These are phyloP conservation scores for Selenicereus undatus DNA, from an alignment of 148 eudicot species.

Conservation along the genomic window DNA sequence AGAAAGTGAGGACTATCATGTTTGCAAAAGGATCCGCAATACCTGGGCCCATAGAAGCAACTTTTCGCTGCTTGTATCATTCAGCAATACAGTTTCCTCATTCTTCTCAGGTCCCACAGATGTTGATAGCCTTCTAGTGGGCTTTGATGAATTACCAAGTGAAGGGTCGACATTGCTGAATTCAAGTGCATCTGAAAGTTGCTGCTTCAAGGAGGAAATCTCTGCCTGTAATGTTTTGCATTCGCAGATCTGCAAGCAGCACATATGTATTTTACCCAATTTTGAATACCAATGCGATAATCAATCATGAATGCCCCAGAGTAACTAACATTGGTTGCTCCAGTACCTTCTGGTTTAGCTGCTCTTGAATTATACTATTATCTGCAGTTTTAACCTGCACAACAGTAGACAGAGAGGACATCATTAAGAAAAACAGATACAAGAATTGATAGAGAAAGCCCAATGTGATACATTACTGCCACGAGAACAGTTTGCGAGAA, in stretches of 20 bases:
- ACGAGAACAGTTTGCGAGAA: no score
- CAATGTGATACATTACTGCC: no score
- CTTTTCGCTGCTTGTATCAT: slow-evolving; percentile 34
- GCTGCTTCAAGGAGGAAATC: slow-evolving; percentile 59
- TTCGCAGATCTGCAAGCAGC: slow-evolving; percentile 53
- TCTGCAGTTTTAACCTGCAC: slow-evolving; percentile 85
- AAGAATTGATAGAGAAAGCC: background rate
- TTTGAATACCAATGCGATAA: background rate
- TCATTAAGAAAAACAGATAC: background rate
- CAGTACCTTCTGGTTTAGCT: slow-evolving; percentile 76
- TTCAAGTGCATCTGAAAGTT: slow-evolving; percentile 57
- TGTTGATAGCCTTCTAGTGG: slow-evolving; percentile 26
- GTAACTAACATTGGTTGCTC: background rate
- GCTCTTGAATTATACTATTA: slow-evolving; percentile 93
- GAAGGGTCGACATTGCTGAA: slow-evolving; percentile 31
- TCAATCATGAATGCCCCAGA: background rate
- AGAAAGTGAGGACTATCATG: background rate
- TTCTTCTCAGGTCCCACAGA: slow-evolving; percentile 27
- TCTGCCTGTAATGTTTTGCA: slow-evolving; percentile 72
- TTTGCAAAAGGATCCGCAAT: background rate
- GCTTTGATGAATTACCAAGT: slow-evolving; percentile 26
- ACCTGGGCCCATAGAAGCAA: slow-evolving; percentile 68
- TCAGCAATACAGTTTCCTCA: slow-evolving; percentile 27
- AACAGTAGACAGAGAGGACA: slow-evolving; percentile 13
- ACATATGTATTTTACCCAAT: background rate